Percentiles rank a stretch among this genome's conserved stretches.
phyloP scores from a whole-genome alignment of 148 eudicot genomes.

The Silene conica region DNA sequence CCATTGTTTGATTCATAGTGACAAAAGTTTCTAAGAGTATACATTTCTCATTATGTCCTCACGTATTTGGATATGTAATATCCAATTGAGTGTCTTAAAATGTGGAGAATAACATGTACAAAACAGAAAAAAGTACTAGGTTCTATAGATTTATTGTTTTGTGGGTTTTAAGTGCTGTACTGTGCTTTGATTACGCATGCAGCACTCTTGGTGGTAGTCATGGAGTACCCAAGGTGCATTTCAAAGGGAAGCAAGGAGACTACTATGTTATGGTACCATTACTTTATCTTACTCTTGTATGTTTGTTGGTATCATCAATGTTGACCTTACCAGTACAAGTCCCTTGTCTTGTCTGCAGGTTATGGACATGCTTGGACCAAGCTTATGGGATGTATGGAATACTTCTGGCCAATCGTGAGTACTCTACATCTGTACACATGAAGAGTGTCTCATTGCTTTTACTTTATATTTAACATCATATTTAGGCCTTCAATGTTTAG shows the following conservation, averaged over 20 bases:
- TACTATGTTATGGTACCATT: conserved; percentile 71
- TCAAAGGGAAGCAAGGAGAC: conserved; percentile 88
- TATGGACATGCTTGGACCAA: conserved; percentile 96
- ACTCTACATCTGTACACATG: conserved; percentile 19
- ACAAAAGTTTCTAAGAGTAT: not conserved
- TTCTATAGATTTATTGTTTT: not conserved
- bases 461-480: not conserved
- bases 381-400: conserved; percentile 98
- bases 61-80: no score
- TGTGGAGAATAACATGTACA: not conserved
- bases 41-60: no score
- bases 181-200: conserved; percentile 16
- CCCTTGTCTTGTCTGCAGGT: conserved; percentile 53
- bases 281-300: not conserved
- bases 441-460: conserved; percentile 7
- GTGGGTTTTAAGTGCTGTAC: not conserved
- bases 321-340: conserved; percentile 14
- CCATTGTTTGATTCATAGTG: not conserved
- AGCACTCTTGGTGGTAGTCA: conserved; percentile 89
- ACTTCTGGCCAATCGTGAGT: conserved; percentile 86
- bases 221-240: conserved; percentile 86
- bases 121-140: not conserved
- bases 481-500: not conserved
- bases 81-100: not conserved
- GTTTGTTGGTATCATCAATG: not conserved